Conservation (phyloP, 129 eudicot genomes). For the Calendula officinalis region DNA sequence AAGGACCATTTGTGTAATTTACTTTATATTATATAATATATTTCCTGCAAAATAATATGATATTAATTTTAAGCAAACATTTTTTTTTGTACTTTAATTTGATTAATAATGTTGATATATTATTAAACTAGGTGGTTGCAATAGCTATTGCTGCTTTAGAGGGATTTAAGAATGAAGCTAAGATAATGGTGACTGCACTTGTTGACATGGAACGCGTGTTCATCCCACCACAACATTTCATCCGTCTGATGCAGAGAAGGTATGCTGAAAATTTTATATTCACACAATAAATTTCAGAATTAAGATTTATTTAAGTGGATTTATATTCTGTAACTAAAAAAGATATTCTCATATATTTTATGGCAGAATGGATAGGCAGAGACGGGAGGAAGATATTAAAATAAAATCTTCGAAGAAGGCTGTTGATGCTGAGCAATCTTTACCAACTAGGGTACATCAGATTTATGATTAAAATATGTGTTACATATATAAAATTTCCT, state of each 20-base stretch:
- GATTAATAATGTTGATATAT: neutral
- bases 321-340: neutral
- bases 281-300: neutral
- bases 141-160: constrained; percentile 87
- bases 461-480: neutral
- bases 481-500: neutral
- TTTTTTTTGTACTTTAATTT: constrained; percentile 1
- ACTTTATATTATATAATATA: neutral
- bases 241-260: constrained; percentile 96
- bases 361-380: constrained; percentile 91
- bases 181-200: constrained; percentile 91
- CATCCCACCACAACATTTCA: constrained; percentile 97
- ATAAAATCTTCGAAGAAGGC: constrained; percentile 63
- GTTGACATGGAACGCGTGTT: constrained; percentile 99
- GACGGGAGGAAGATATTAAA: constrained; percentile 88
- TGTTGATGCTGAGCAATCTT: constrained; percentile 67
- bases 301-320: neutral
- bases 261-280: constrained; percentile 22
- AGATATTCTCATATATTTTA: neutral
- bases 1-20: too few relatives aligned
- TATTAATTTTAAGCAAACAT: neutral
- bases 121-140: constrained; percentile 57
- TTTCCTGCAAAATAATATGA: neutral
- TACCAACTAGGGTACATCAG: constrained; percentile 58
- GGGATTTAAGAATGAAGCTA: constrained; percentile 79